Conservation (phyloP, 768 basidiomycete genomes). For the Boletus eberwhitei region DNA sequence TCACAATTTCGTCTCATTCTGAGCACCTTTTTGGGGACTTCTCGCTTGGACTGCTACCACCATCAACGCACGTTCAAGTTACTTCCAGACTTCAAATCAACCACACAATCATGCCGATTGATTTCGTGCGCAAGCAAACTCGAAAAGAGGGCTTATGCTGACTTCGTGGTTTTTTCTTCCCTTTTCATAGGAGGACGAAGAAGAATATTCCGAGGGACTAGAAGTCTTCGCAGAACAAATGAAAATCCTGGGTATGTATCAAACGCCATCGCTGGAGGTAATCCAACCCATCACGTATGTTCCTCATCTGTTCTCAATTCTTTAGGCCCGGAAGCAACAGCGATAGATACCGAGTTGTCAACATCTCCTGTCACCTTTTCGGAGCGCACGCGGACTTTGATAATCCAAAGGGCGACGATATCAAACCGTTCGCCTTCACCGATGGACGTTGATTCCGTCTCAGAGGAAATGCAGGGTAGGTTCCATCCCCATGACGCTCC, state of each 20-base stretch:
- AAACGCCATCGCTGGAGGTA: not conserved
- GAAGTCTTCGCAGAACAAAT: conserved; percentile 10
- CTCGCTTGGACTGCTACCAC: conserved; percentile 6
- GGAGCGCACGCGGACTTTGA: conserved; percentile 23
- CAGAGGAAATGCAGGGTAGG: conserved; percentile 17
- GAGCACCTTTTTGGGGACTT: not conserved
- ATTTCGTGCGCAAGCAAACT: conserved; percentile 19
- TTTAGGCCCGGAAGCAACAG: conserved; percentile 5
- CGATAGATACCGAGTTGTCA: conserved; percentile 16
- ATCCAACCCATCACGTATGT: not conserved
- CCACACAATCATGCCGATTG: conserved; percentile 10
- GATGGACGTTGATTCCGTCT: conserved; percentile 20
- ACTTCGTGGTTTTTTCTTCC: not conserved
- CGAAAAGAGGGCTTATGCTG: not conserved
- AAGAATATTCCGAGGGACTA: conserved; percentile 19
- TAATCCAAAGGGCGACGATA: conserved; percentile 5
- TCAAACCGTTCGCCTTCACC: conserved; percentile 17
- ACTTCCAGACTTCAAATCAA: conserved; percentile 6
- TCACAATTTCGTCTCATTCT: not conserved
- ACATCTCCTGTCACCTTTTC: conserved; percentile 11
- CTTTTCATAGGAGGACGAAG: conserved; percentile 23
- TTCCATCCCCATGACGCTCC: not conserved
- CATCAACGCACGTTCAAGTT: conserved; percentile 3
- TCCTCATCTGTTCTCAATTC: not conserved
- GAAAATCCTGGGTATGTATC: conserved; percentile 17